phyloP scores from a whole-genome alignment of 176 grass and related monocot genomes.

The Phragmites australis region DNA sequence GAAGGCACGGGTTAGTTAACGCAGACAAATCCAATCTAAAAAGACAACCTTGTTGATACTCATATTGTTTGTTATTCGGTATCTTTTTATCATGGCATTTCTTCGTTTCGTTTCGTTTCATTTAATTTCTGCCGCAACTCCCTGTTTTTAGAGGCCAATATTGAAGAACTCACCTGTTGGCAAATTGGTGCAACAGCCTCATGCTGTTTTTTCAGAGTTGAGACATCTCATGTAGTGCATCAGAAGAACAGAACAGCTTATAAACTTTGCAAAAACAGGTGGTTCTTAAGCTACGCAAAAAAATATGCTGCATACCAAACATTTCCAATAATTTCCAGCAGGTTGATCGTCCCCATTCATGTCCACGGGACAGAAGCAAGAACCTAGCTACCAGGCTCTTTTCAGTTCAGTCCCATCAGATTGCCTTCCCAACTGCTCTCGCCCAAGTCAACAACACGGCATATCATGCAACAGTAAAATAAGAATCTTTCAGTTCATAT shows the following conservation, averaged over 20 bases:
- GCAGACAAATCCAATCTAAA: conserved; percentile 32
- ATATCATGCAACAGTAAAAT: conserved; percentile 26
- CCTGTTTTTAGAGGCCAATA: neutral
- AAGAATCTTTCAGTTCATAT: conserved; percentile 34
- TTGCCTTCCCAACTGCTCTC: conserved; percentile 6
- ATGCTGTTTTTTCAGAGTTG: neutral
- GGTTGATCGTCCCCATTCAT: neutral
- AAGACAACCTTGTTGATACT: conserved; percentile 20
- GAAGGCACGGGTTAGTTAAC: conserved; percentile 31
- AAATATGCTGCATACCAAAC: neutral
- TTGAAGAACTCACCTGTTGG: neutral
- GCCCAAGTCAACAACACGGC: conserved; percentile 30
- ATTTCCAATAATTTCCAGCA: neutral
- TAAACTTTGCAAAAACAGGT: neutral
- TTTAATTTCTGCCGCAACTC: neutral
- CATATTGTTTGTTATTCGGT: conserved; percentile 22
- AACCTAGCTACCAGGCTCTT: conserved; percentile 10
- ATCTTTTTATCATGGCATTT: neutral
- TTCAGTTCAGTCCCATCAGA: conserved; percentile 12
- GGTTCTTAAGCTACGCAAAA: neutral
- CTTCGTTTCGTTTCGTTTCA: neutral
- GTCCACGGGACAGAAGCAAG: neutral
- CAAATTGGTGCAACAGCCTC: conserved; percentile 14
- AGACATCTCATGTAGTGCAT: neutral
- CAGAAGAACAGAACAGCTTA: no score